Base-by-base conservation (phyloP, 257 asterid genomes). In the Scutellaria barbata region DNA sequence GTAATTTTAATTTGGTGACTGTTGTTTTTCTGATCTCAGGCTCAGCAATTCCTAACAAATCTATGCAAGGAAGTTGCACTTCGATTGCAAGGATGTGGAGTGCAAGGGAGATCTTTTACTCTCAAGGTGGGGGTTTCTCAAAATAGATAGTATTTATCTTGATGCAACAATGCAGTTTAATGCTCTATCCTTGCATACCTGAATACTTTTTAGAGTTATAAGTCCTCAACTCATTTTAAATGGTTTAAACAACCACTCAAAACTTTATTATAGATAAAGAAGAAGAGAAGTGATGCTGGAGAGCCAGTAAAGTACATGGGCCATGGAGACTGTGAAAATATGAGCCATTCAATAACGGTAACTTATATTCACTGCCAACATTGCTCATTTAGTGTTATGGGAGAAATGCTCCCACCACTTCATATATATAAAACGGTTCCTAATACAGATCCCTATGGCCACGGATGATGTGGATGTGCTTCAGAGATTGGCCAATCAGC, bases 281-380 rank as follows among this genome's bases (percentile, higher is more conserved):
- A 95, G 85, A 89, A 87, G 75, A 88, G 77, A 83, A 70, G 82
- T 68, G 92, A 85, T 72, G 96, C 98, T 43, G 89, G 92, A 48
- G 99, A 95, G 81, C 99, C 96, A 41, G 76, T 83, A 39, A 95
- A 92, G 91, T 95, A 86, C 83, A 81, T 95, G 96, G 99, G 99
- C 63, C 74, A 81, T 83, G 99, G 98, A 71, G 92, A 84, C 76
- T 95, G 99, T 39, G 99, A 89, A 81, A 95, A 88, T 79, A 76
- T 91, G 77, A 91, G 99, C 81, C 99, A 89, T 82, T 81, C 98
- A 47, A 79, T 83, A 69, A 88, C 96, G 87, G 99, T 91, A 83
- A 71, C 61, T 56, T 71, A 79, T 73, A 60, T 65, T 69, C 59
- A 16, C 57, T 12, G 30, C 47, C 61, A 54, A 42, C 56, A 61